Percentiles rank a stretch among this genome's conserved stretches.
phyloP scores from a whole-genome alignment of 2,329 filamentous ascomycete genomes.

The Diaporthe helianthi region DNA sequence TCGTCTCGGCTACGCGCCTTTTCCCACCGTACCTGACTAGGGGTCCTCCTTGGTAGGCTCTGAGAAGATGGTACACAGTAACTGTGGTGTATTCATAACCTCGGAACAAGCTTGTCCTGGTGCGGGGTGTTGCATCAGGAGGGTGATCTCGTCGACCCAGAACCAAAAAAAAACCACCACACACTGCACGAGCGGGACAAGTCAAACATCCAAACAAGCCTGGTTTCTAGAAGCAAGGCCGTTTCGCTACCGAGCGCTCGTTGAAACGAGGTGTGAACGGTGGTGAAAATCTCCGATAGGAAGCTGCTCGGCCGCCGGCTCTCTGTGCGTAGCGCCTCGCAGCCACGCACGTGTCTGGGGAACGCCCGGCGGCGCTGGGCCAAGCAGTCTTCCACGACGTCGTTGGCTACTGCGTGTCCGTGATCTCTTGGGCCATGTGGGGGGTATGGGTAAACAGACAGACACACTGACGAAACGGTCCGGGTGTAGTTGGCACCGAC shows the following conservation, averaged over 20 bases:
- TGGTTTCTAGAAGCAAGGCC: constrained; percentile 16
- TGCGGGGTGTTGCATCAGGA: constrained; percentile 15
- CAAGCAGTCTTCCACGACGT: neutral
- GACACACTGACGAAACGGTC: neutral
- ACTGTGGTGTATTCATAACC: constrained; percentile 22
- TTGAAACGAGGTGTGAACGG: constrained; percentile 7
- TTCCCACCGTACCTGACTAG: neutral
- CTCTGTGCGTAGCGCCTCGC: neutral
- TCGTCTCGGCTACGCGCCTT: neutral
- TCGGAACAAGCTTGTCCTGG: neutral
- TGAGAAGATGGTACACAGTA: neutral
- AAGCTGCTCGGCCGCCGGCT: constrained; percentile 9
- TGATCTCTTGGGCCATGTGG: neutral
- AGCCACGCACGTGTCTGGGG: constrained; percentile 18
- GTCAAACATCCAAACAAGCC: constrained; percentile 9
- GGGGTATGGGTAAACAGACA: neutral
- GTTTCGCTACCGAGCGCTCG: constrained; percentile 2
- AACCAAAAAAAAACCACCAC: neutral
- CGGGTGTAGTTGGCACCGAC: neutral
- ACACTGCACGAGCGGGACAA: constrained; percentile 10
- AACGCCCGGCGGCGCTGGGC: constrained; percentile 8
- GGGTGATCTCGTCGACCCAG: neutral
- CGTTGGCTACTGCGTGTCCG: constrained; percentile 1
- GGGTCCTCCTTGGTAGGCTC: neutral
- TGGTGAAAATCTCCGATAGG: constrained; percentile 9